These are phyloP conservation scores for Sporothrix dimorphospora DNA, from an alignment of 2,329 filamentous ascomycete genomes.

Conservation along the genomic window DNA sequence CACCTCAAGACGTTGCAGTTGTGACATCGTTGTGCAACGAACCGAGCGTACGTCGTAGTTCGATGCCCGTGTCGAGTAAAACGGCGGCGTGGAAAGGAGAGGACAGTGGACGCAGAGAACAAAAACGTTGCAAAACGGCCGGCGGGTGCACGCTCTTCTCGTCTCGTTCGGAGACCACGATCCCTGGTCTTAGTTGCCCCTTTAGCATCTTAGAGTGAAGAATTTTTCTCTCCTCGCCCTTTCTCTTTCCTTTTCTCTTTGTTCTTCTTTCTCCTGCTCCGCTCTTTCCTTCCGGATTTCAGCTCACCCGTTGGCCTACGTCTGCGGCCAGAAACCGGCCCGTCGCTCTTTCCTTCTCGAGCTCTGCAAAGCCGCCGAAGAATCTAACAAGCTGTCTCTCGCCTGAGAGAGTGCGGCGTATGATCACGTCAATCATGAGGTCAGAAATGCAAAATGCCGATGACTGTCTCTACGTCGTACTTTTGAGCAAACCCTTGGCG, in stretches of 20 bases:
- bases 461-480: neutral
- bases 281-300: neutral
- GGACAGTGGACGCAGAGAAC: neutral
- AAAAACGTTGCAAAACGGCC: neutral
- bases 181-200: slow-evolving; percentile 19
- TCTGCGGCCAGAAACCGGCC: neutral
- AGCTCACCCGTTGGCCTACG: neutral
- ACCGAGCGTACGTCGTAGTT: slow-evolving; percentile 14
- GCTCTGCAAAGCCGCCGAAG: neutral
- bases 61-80: neutral
- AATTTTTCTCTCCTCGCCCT: neutral
- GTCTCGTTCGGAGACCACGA: neutral
- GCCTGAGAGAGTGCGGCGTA: neutral
- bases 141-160: neutral
- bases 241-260: neutral
- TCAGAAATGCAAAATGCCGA: slow-evolving; percentile 9
- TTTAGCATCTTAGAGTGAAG: neutral
- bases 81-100: neutral
- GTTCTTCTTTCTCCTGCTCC: neutral
- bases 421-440: slow-evolving; percentile 10
- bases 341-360: slow-evolving; percentile 16
- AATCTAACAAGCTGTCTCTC: neutral
- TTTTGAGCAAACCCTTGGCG: neutral
- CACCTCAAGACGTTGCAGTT: neutral
- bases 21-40: slow-evolving; percentile 4